phyloP scores from a whole-genome alignment of 1,284 basidiomycete genomes.

The Schizophyllum amplum region DNA sequence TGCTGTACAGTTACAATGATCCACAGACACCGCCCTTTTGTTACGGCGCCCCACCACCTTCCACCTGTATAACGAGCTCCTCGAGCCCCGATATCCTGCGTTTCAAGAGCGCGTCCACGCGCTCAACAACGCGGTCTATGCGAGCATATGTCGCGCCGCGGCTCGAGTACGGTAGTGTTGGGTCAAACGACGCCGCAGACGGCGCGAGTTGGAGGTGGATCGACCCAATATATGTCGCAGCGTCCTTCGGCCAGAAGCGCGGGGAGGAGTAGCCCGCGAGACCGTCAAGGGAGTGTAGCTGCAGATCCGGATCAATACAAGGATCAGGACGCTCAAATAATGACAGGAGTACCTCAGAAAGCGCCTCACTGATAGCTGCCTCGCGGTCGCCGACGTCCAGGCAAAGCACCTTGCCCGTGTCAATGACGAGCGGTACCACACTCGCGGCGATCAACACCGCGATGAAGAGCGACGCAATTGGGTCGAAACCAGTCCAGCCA shows the following conservation, averaged over 20 bases:
- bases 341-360: slow-evolving; percentile 47
- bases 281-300: slow-evolving; percentile 58
- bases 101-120: slow-evolving; percentile 67
- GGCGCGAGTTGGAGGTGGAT: slow-evolving; percentile 79
- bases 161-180: slow-evolving; percentile 41
- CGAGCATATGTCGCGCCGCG: slow-evolving; percentile 44
- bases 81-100: slow-evolving; percentile 70
- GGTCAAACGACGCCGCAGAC: slow-evolving; percentile 48
- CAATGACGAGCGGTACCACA: slow-evolving; percentile 91
- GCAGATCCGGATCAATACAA: slow-evolving; percentile 2
- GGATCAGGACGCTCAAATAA: background rate
- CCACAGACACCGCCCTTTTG: too few species aligned
- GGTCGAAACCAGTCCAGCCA: slow-evolving; percentile 99
- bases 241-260: slow-evolving; percentile 96
- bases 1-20: too few species aligned
- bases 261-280: slow-evolving; percentile 75
- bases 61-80: slow-evolving; percentile 84
- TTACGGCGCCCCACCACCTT: slow-evolving; percentile 20
- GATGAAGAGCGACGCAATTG: slow-evolving; percentile 96
- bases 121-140: slow-evolving; percentile 64
- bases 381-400: slow-evolving; percentile 78
- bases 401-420: slow-evolving; percentile 84
- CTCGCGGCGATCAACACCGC: slow-evolving; percentile 92
- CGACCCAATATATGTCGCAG: slow-evolving; percentile 78
- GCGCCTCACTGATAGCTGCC: slow-evolving; percentile 57